Percentiles rank a stretch among this genome's conserved stretches.
Evolutionary conservation across 2,329 filamentous ascomycete species (phyloP).

Genomic region (Reticulascus tulasneorum): DNA sequence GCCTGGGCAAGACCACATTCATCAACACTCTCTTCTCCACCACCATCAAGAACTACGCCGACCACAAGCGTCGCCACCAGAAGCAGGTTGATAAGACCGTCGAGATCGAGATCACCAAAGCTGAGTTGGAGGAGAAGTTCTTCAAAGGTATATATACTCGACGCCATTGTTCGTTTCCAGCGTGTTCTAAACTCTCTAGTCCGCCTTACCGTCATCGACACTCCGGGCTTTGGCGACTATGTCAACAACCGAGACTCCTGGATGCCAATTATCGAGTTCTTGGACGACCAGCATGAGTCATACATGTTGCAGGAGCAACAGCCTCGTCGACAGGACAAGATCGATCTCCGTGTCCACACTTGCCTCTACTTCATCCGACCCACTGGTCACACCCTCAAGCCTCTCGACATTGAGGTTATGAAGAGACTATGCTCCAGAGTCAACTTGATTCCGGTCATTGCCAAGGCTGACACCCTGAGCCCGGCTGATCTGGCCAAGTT

Average conservation of each 20-base stretch:
- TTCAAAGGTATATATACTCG: constrained; percentile 81
- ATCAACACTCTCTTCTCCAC: constrained; percentile 99
- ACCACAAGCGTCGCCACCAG: constrained; percentile 97
- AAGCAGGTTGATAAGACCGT: constrained; percentile 99
- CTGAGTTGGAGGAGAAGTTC: constrained; percentile 99
- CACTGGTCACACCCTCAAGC: constrained; percentile 97
- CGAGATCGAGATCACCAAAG: constrained; percentile 99
- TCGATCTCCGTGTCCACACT: constrained; percentile 96
- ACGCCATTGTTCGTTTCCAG: not conserved
- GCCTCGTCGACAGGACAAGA: constrained; percentile 96
- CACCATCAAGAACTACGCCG: constrained; percentile 99
- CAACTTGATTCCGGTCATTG: constrained; percentile 96
- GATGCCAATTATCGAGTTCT: constrained; percentile 99
- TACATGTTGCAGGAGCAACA: constrained; percentile 99
- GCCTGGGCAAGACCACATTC: constrained; percentile 98
- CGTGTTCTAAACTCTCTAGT: constrained; percentile 49
- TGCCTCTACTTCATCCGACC: constrained; percentile 99
- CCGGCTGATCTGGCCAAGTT: constrained; percentile 86
- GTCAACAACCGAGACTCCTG: constrained; percentile 99
- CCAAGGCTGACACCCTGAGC: constrained; percentile 97
- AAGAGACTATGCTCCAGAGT: constrained; percentile 97
- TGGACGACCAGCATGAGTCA: constrained; percentile 99
- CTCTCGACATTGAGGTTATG: constrained; percentile 99
- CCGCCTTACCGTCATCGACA: constrained; percentile 97
- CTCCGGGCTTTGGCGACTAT: constrained; percentile 98